phyloP scores from a whole-genome alignment of 805 yeast species.

The Yarrowia porcina region DNA sequence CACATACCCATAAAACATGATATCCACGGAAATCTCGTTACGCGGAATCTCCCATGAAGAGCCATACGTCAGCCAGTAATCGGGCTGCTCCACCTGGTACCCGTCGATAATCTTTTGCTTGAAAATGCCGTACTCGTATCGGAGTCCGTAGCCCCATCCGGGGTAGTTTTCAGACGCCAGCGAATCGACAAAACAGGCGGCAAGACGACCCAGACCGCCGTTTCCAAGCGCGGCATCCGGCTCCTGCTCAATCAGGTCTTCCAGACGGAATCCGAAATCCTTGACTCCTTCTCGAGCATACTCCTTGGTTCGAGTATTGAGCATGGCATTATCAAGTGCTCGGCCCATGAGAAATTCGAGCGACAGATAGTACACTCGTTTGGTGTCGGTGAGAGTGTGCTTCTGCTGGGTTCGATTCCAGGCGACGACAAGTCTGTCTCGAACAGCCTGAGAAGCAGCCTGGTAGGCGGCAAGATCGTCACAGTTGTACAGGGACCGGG shows the following conservation, averaged over 20 bases:
- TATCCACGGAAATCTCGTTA: conserved; percentile 80
- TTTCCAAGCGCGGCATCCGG: conserved; percentile 95
- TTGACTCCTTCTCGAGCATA: conserved; percentile 53
- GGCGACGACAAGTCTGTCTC: conserved; percentile 75
- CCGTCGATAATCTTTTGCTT: conserved; percentile 87
- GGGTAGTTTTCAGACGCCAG: conserved; percentile 81
- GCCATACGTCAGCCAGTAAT: conserved; percentile 84
- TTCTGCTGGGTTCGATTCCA: conserved; percentile 94
- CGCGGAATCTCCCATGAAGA: conserved; percentile 95
- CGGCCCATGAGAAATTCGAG: conserved; percentile 92
- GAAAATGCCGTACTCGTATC: conserved; percentile 92
- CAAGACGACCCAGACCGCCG: conserved; percentile 92
- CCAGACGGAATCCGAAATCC: conserved; percentile 82
- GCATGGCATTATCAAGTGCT: conserved; percentile 89
- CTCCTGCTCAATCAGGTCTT: conserved; percentile 79
- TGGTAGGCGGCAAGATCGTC: conserved; percentile 91
- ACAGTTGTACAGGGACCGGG: conserved; percentile 88
- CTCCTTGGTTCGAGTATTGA: conserved; percentile 69
- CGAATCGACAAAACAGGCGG: conserved; percentile 91
- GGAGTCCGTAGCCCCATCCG: conserved; percentile 95
- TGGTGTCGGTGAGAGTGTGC: conserved; percentile 78
- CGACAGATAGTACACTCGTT: conserved; percentile 81
- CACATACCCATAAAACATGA: conserved; percentile 83
- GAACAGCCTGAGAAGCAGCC: conserved; percentile 73
- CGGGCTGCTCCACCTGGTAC: conserved; percentile 91